Percentiles rank a stretch among this genome's conserved stretches.
These are phyloP conservation scores for Debaryomyces coudertii DNA, from an alignment of 1,139 yeast species.

Conservation along the genomic window DNA sequence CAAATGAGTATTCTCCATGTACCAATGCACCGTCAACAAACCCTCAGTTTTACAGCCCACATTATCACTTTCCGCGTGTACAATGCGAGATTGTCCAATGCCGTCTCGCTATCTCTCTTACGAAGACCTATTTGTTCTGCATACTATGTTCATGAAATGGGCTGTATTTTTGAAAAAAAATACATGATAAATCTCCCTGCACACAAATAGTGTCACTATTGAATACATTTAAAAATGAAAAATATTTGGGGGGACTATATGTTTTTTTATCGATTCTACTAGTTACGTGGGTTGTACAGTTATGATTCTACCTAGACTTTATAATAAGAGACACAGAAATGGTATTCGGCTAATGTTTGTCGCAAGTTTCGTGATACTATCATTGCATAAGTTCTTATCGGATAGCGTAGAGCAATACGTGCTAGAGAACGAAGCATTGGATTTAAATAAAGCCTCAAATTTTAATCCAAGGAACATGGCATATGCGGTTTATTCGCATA, in stretches of 20 bases:
- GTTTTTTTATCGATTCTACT: not conserved
- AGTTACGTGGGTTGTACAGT: not conserved
- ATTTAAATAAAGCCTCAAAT: slow-evolving; percentile 23
- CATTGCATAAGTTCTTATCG: slow-evolving; percentile 16
- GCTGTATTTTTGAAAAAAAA: slow-evolving; percentile 3
- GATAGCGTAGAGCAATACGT: slow-evolving; percentile 25
- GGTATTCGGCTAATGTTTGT: slow-evolving; percentile 22
- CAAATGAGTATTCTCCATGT: not conserved
- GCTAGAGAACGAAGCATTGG: slow-evolving; percentile 29
- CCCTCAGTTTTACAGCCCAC: not conserved
- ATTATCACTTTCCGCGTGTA: slow-evolving; percentile 1
- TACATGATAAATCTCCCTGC: slow-evolving; percentile 3
- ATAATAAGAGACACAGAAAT: slow-evolving; percentile 25
- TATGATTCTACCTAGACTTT: slow-evolving; percentile 20
- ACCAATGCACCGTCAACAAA: not conserved
- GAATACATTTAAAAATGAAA: slow-evolving; percentile 1
- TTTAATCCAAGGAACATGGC: slow-evolving; percentile 36
- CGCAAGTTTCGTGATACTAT: slow-evolving; percentile 18
- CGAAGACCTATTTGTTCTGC: not conserved
- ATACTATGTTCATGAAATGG: not conserved
- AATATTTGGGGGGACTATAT: not conserved
- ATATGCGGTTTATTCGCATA: slow-evolving; percentile 22
- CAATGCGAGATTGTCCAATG: not conserved
- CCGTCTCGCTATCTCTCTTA: slow-evolving; percentile 1
- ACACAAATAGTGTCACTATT: not conserved